Evolutionary conservation across 2,329 filamentous ascomycete genomes (phyloP).

Genomic region (Hypoxylon sp.): DNA sequence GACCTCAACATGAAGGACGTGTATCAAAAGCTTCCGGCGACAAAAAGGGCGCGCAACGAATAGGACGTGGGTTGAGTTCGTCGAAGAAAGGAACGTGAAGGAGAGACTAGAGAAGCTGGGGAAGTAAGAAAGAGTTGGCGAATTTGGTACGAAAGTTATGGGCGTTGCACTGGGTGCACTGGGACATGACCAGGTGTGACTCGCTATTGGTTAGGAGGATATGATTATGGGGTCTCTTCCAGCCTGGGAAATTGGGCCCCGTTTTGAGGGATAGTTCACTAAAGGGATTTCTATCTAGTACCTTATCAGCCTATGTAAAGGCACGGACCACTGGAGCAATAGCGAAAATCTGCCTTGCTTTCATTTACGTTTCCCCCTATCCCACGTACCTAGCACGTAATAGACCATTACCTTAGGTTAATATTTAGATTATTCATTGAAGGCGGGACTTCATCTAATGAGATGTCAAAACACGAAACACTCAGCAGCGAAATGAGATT

Average conservation of each 20-base stretch:
- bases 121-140: conserved; percentile 38
- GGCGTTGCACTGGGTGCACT: conserved; percentile 36
- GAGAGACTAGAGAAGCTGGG: conserved; percentile 42
- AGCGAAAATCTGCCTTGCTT: conserved; percentile 1
- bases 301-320: too few species aligned
- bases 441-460: conserved; percentile 17
- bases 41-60: conserved; percentile 39
- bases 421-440: conserved; percentile 18
- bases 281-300: conserved; percentile 14
- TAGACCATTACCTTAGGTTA: conserved; percentile 15
- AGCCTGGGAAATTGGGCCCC: conserved; percentile 49
- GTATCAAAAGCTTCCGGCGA: conserved; percentile 35
- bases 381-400: conserved; percentile 3
- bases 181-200: conserved; percentile 25
- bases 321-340: too few species aligned
- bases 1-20: conserved; percentile 35
- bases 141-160: conserved; percentile 35
- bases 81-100: conserved; percentile 38
- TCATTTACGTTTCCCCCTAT: conserved; percentile 3
- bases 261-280: conserved; percentile 37
- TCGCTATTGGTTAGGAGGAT: conserved; percentile 35
- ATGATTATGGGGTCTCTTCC: conserved; percentile 43
- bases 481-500: conserved; percentile 3
- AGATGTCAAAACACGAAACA: conserved; percentile 8
- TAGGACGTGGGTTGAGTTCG: conserved; percentile 34